These are phyloP conservation scores for Sisymbrium irio DNA, from an alignment of 345 rosid species.

Conservation along the genomic window DNA sequence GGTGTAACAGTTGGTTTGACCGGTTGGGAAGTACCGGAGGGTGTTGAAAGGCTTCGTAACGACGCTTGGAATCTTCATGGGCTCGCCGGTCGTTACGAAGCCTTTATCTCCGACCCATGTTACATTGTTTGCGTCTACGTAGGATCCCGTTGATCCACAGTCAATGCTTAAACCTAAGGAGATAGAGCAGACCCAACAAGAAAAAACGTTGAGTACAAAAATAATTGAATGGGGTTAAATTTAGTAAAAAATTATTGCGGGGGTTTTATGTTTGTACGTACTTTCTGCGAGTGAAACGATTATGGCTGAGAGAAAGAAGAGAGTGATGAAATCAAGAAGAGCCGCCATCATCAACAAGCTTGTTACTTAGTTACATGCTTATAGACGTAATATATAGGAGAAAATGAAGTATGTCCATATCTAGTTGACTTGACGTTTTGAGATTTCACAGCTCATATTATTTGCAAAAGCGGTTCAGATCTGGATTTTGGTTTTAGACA, in stretches of 20 bases:
- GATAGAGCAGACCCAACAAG: not conserved
- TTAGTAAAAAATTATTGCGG: not conserved
- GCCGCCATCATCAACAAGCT: slow-evolving; percentile 18
- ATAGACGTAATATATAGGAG: slow-evolving; percentile 19
- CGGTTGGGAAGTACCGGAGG: slow-evolving; percentile 28
- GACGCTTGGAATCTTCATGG: slow-evolving; percentile 7
- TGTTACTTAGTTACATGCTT: slow-evolving; percentile 4
- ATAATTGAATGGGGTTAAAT: not conserved
- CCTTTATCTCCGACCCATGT: slow-evolving; percentile 33
- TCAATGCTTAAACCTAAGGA: slow-evolving; percentile 23
- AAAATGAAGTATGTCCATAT: not conserved
- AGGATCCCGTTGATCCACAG: slow-evolving; percentile 30
- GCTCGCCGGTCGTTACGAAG: slow-evolving; percentile 18
- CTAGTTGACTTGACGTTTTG: slow-evolving; percentile 18
- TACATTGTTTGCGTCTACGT: slow-evolving; percentile 24
- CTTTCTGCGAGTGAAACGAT: not conserved
- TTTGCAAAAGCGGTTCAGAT: not conserved
- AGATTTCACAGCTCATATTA: slow-evolving; percentile 10
- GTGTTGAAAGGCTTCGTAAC: slow-evolving; percentile 14
- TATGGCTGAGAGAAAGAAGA: slow-evolving; percentile 1
- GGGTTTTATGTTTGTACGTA: not conserved
- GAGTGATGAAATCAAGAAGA: not conserved
- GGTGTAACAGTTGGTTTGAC: slow-evolving; percentile 27
- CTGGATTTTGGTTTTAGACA: not conserved
- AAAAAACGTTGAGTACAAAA: not conserved